A percentile compares a stretch with the other conserved stretches of the same genome.
Conservation (phyloP, 805 yeast genomes). For the Nakazawaea wyomingensis region DNA sequence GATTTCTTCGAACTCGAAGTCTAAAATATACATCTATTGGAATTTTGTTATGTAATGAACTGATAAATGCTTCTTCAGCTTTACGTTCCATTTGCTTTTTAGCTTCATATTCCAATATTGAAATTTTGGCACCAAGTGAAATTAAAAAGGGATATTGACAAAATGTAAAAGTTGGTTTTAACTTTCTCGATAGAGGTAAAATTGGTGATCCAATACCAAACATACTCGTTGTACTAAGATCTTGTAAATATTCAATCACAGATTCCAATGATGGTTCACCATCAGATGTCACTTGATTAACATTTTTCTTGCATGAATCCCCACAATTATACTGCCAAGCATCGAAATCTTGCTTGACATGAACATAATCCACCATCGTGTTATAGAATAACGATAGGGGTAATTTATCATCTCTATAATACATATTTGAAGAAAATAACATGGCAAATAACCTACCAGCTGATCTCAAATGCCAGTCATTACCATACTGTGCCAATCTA, state of each 20-base stretch:
- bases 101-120: constrained; percentile 78
- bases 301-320: constrained; percentile 4
- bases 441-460: constrained; percentile 57
- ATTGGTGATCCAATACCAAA: constrained; percentile 30
- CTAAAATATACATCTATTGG: constrained; percentile 65
- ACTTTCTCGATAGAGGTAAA: constrained; percentile 18
- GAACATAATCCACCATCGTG: constrained; percentile 73
- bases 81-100: constrained; percentile 74
- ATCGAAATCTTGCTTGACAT: constrained; percentile 75
- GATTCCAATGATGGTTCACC: constrained; percentile 28
- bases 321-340: constrained; percentile 57
- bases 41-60: constrained; percentile 57
- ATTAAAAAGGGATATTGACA: constrained; percentile 83
- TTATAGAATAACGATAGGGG: constrained; percentile 61
- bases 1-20: constrained; percentile 61
- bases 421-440: constrained; percentile 47
- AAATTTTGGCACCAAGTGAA: constrained; percentile 76
- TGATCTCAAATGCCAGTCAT: constrained; percentile 75
- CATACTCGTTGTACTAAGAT: constrained; percentile 22
- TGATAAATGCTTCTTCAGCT: constrained; percentile 85
- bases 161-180: constrained; percentile 42
- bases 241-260: constrained; percentile 42
- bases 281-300: constrained; percentile 1
- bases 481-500: constrained; percentile 56
- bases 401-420: constrained; percentile 26